Evolutionary conservation across 202 grass and related monocot species (phyloP), one percentile per base, ranked within the genome.

Genomic region (Bolboschoenoplectus hybrid): DNA sequence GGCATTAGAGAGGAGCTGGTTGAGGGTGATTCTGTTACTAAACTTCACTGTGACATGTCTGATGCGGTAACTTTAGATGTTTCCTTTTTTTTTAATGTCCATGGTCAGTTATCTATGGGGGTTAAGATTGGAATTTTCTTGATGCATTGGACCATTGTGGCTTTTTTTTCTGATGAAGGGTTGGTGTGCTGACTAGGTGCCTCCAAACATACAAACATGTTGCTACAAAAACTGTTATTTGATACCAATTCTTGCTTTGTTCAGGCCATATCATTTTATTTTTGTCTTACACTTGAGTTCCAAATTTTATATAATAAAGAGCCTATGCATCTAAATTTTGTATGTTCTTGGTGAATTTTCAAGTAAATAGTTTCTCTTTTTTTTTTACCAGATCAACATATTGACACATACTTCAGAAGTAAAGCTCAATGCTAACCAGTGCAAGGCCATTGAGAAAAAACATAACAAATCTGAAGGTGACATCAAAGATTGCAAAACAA

Each of bases 11-110:
- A 98, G 64, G 96, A 98, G 74, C 88, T 98, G 82, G 88, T 55
- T 39, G 88, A 89, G 65, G 93, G 96, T 56, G 93, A 98, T 85
- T 98, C 96, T 16, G 93, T 98, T 62, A 98, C 96, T 7, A 98
- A 98, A 72, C 65, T 98, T 85, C 96, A 98, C 44, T 98, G 96
- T 0, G 93, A 95, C 50, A 94, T 95, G 93, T 89, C 96, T 71
- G 96, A 98, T 92, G 96, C 90, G 53, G 93, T 98, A 92, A 89
- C 10, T 51, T 34, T 71, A 16, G 58, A 50, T 89, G 6, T 78
- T n/a, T 20, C 70, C 45, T 0, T 52, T 16, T 19, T 32, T 36
- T 9, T 58, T 9, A 4, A 1, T n/a, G 12, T 77, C 73, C 2
- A 17, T 34, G n/a, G 7, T 38, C 12, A 32, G 1, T 73, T 20